Evolutionary conservation across 768 basidiomycete genomes (phyloP).

Genomic region (Sporobolomyces roseus): DNA sequence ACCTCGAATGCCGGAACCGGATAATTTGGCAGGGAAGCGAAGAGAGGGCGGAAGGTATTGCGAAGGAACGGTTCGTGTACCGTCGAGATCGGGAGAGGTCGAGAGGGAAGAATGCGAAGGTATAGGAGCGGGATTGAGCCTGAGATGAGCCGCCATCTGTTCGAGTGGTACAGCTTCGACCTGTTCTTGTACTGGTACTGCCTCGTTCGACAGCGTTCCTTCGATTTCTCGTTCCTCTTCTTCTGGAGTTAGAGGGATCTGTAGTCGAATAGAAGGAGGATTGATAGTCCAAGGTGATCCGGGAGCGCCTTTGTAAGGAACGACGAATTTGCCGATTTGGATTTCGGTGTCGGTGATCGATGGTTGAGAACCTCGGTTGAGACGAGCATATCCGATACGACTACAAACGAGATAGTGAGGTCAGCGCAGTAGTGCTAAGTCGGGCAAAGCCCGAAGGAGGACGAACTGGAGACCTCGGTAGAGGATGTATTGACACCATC

Average conservation of each 20-base stretch:
- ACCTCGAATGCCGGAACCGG: conserved; percentile 1
- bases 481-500: conserved; percentile 83
- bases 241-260: not conserved
- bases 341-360: conserved; percentile 86
- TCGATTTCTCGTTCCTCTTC: conserved; percentile 1
- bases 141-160: not conserved
- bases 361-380: conserved; percentile 60
- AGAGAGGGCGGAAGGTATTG: not conserved
- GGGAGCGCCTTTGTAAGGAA: conserved; percentile 53
- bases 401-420: conserved; percentile 32
- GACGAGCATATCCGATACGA: conserved; percentile 60
- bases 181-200: not conserved
- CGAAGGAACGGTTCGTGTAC: conserved; percentile 2
- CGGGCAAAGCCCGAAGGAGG: too few relatives aligned
- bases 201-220: not conserved
- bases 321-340: conserved; percentile 77
- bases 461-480: conserved; percentile 61
- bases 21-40: not conserved
- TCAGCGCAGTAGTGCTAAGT: too few relatives aligned
- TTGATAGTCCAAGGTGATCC: conserved; percentile 9
- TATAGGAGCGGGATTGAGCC: conserved; percentile 2
- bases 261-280: not conserved
- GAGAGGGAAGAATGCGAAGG: conserved; percentile 5
- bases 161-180: conserved; percentile 5
- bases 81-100: conserved; percentile 2